Percentiles rank a stretch among this genome's conserved stretches.
Conservation (phyloP, 768 basidiomycete genomes). For the Lentinula guzmanii region DNA sequence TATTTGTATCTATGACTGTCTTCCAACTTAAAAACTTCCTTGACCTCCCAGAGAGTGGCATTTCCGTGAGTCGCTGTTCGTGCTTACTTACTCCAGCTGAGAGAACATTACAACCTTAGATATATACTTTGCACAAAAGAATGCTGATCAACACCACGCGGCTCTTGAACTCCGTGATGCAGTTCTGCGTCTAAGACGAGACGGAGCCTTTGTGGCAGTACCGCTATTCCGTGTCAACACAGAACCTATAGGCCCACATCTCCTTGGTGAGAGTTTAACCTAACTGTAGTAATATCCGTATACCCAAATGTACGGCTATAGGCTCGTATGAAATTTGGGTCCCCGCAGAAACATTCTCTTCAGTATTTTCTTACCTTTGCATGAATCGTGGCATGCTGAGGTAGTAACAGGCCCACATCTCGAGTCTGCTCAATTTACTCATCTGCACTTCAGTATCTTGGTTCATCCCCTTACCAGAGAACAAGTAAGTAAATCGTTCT, state of each 20-base stretch:
- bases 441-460: constrained; percentile 43
- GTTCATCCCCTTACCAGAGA: constrained; percentile 73
- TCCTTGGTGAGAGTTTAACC: constrained; percentile 46
- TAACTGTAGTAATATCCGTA: neutral
- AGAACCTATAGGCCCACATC: constrained; percentile 69
- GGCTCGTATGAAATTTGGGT: constrained; percentile 84
- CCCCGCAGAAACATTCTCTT: constrained; percentile 65
- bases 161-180: constrained; percentile 68
- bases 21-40: neutral
- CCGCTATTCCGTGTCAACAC: constrained; percentile 69
- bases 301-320: constrained; percentile 16
- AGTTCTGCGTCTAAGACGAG: constrained; percentile 60
- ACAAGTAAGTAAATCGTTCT: constrained; percentile 37
- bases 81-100: neutral
- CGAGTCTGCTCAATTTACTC: neutral
- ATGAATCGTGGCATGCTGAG: constrained; percentile 64
- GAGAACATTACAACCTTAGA: constrained; percentile 33
- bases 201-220: constrained; percentile 77
- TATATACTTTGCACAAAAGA: constrained; percentile 74
- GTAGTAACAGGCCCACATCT: constrained; percentile 23
- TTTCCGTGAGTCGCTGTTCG: constrained; percentile 46
- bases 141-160: constrained; percentile 52
- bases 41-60: constrained; percentile 60
- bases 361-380: constrained; percentile 74
- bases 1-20: neutral